phyloP scores from a whole-genome alignment of 164 flowering plant species.

The Tinospora cordifolia region DNA sequence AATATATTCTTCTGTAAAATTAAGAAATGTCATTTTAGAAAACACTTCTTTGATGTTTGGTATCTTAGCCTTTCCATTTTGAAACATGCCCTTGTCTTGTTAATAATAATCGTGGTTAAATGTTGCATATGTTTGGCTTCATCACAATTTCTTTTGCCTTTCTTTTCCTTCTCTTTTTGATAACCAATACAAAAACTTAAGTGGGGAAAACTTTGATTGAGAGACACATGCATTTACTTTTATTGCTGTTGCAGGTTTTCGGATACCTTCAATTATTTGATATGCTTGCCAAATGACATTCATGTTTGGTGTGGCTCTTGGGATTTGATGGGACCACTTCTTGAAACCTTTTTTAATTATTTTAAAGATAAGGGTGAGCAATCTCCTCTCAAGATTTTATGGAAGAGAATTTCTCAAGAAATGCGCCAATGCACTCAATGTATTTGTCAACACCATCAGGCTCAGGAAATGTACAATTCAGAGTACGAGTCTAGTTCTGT shows the following conservation, averaged over 20 bases:
- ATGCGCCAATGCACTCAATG: constrained; percentile 72
- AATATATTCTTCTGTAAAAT: no score
- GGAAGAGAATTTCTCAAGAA: constrained; percentile 71
- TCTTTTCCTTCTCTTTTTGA: neutral
- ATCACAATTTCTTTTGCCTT: neutral
- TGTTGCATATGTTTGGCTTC: neutral
- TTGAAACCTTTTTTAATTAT: constrained; percentile 79
- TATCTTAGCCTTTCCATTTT: no score
- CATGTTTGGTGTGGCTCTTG: constrained; percentile 83
- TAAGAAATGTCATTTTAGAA: no score
- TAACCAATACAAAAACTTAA: neutral
- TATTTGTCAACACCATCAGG: constrained; percentile 80
- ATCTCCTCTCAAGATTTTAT: constrained; percentile 66
- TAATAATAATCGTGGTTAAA: no score
- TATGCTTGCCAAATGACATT: constrained; percentile 39
- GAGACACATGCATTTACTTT: neutral
- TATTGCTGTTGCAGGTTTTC: constrained; percentile 53
- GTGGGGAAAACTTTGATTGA: neutral
- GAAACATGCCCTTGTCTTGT: no score
- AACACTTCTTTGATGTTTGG: no score
- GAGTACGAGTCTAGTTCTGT: constrained; percentile 63
- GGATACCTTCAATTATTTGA: constrained; percentile 65
- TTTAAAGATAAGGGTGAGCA: constrained; percentile 45
- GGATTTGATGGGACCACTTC: constrained; percentile 82
- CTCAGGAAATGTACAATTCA: constrained; percentile 51